Evolutionary conservation across 164 flowering plant genomes (phyloP).

Genomic region (Vitis amurensis): DNA sequence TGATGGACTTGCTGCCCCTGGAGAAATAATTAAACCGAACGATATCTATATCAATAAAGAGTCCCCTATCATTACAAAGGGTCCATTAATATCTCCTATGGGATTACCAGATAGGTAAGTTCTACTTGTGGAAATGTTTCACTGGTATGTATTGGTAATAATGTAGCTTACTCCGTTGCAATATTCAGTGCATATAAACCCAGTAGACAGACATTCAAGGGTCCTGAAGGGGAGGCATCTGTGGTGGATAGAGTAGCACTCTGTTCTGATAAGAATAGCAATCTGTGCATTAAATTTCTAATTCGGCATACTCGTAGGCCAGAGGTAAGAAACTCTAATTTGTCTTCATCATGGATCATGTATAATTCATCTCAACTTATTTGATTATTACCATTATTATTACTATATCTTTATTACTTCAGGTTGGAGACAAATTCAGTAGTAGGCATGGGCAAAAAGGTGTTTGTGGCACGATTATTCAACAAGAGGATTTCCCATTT

Average conservation of each 20-base stretch:
- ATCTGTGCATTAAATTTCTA: constrained; percentile 58
- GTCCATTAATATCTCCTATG: constrained; percentile 14
- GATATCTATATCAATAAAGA: constrained; percentile 72
- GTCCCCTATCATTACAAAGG: constrained; percentile 44
- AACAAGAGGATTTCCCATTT: constrained; percentile 96
- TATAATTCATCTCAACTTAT: neutral
- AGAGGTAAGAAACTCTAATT: constrained; percentile 46
- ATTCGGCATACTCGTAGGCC: constrained; percentile 93
- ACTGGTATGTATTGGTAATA: neutral
- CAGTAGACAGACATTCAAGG: constrained; percentile 48
- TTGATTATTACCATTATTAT: neutral
- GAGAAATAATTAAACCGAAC: constrained; percentile 64
- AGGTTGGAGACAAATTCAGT: constrained; percentile 98
- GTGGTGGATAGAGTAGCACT: constrained; percentile 88
- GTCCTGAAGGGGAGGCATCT: constrained; percentile 67
- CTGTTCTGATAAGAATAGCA: constrained; percentile 45
- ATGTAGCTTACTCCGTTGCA: constrained; percentile 3
- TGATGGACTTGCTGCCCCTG: constrained; percentile 96
- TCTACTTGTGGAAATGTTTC: neutral
- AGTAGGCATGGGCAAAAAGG: constrained; percentile 99
- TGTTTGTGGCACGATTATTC: constrained; percentile 89
- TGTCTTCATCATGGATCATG: neutral
- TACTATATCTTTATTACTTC: constrained; percentile 2
- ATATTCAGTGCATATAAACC: constrained; percentile 51
- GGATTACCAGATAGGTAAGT: constrained; percentile 52